A percentile compares a stretch with the other conserved stretches of the same genome.
Evolutionary conservation across 768 basidiomycete species (phyloP).

Genomic region (Termitomyces sp.): DNA sequence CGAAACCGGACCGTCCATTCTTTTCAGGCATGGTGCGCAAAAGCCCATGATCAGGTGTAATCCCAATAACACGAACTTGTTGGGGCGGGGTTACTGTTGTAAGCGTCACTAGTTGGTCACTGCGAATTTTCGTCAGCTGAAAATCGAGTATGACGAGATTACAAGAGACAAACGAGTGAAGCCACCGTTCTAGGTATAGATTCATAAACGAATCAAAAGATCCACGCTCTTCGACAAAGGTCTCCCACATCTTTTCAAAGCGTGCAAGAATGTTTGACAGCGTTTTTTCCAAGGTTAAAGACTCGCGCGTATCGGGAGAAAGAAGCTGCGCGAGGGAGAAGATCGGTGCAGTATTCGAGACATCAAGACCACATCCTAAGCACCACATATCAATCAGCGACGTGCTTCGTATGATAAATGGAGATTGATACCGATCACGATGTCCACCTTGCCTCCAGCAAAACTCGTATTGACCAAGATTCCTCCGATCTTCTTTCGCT

Average conservation of each 20-base stretch:
- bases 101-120: slow-evolving; percentile 79
- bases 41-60: slow-evolving; percentile 85
- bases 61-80: slow-evolving; percentile 72
- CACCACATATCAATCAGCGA: neutral
- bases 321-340: slow-evolving; percentile 74
- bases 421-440: slow-evolving; percentile 37
- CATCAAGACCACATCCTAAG: slow-evolving; percentile 85
- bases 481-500: slow-evolving; percentile 81
- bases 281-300: slow-evolving; percentile 65
- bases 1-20: slow-evolving; percentile 23
- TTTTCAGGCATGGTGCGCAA: slow-evolving; percentile 72
- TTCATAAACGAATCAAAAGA: slow-evolving; percentile 80
- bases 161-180: slow-evolving; percentile 73
- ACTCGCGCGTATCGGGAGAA: slow-evolving; percentile 21
- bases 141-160: neutral
- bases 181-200: slow-evolving; percentile 76
- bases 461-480: slow-evolving; percentile 89
- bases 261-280: slow-evolving; percentile 68
- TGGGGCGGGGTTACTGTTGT: slow-evolving; percentile 69
- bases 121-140: slow-evolving; percentile 22
- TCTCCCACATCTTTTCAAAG: slow-evolving; percentile 77
- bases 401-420: neutral
- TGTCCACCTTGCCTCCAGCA: slow-evolving; percentile 59
- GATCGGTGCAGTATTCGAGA: slow-evolving; percentile 77
- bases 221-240: slow-evolving; percentile 59